Base-by-base conservation (phyloP, 2,329 filamentous ascomycete genomes). In the Aspergillus sp. region DNA sequence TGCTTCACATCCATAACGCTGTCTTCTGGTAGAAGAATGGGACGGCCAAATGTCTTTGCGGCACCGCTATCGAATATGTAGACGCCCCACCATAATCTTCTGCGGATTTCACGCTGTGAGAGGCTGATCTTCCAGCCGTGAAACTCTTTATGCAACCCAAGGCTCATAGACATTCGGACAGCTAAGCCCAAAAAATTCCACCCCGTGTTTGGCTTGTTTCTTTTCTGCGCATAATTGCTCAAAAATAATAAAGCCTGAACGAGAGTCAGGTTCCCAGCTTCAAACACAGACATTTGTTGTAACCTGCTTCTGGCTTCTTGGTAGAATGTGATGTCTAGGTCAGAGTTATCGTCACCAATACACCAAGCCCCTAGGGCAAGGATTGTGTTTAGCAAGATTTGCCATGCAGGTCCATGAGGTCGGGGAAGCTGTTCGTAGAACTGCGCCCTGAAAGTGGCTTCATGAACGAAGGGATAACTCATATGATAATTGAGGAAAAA, bases 71-170 rank as follows among this genome's bases (percentile, higher is more conserved):
- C 77, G 61, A 82, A 80, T 11, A 79, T 75, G 57, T 75, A 80
- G 2, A 76, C 72, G 22, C 73, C 71, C 73, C 75, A 77, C 70
- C 76, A 78, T 27, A 77, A 58, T 51, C 76, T 66, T 57, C 76
- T 64, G 44, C 76, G 70, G 4, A 78, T 73, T 56, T 78, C 76
- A 37, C 73, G 69, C 57, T 76, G 73, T 2, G 77, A 65, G 4
- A 79, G 73, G 41, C 73, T 74, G 42, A 79, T 79, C 37, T 79
- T 73, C 77, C 77, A 79, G 9, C 75, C 73, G 15, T 73, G 75
- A 56, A 82, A 80, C 58, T 81, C 79, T 58, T 80, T 80, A 59
- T 82, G 79, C n/a, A 82, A 69, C 1, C 79, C 79, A 13, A 82
- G 66, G 37, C 78, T 78, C 70, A 81, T 78, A 1, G 80, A 78